phyloP scores from a whole-genome alignment of 352 stramenopile genomes.

The Globisporangium spinosum region DNA sequence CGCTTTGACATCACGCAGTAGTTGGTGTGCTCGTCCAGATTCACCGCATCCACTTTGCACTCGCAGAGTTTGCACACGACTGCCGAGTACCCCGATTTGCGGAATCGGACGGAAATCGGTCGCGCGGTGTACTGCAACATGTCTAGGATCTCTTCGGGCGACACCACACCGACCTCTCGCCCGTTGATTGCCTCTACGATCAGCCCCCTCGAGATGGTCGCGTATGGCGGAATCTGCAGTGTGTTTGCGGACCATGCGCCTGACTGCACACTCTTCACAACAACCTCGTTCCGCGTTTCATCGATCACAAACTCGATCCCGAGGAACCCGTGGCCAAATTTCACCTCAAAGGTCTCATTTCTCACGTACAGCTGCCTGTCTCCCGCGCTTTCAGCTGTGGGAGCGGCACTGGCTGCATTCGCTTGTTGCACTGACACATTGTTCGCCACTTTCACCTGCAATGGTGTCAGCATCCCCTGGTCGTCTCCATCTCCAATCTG shows the following conservation, averaged over 20 bases:
- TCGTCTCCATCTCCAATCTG: conserved; percentile 9
- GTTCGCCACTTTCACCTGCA: conserved; percentile 14
- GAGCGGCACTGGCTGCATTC: too few species aligned
- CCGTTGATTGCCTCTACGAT: conserved; percentile 68
- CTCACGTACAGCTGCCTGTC: conserved; percentile 1
- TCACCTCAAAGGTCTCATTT: conserved; percentile 62
- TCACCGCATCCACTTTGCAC: conserved; percentile 57
- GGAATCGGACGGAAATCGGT: conserved; percentile 68
- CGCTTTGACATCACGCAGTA: conserved; percentile 77
- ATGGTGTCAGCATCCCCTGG: neutral
- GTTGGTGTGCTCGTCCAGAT: conserved; percentile 72
- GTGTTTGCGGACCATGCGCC: conserved; percentile 32
- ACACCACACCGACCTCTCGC: conserved; percentile 25
- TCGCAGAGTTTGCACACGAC: conserved; percentile 85
- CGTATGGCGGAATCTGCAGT: conserved; percentile 38
- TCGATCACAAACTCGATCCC: conserved; percentile 74
- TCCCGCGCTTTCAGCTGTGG: neutral
- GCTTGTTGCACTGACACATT: neutral
- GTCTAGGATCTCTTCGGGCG: conserved; percentile 56
- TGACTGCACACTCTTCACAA: conserved; percentile 57
- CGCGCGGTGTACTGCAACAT: conserved; percentile 54
- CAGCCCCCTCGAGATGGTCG: conserved; percentile 45
- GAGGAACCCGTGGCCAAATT: conserved; percentile 66
- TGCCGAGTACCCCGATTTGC: conserved; percentile 30
- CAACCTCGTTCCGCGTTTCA: conserved; percentile 39